A percentile compares a stretch with the other conserved stretches of the same genome.
These are phyloP conservation scores for Psilocybe subaeruginosa DNA, from an alignment of 768 basidiomycete species.

Conservation along the genomic window DNA sequence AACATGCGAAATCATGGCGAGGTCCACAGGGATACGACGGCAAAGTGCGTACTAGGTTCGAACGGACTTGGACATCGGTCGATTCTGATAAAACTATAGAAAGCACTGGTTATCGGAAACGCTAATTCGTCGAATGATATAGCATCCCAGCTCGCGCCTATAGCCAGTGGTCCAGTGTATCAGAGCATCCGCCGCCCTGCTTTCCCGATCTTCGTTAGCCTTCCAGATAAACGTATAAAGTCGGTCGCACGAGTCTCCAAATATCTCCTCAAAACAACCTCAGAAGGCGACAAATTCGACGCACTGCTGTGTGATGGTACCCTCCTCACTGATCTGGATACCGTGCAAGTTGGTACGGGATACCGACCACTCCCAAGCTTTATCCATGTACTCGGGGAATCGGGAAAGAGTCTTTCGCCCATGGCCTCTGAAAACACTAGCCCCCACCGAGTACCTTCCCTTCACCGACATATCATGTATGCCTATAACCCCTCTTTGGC, in stretches of 20 bases:
- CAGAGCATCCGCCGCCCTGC: conserved; percentile 48
- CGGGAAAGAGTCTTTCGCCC: conserved; percentile 19
- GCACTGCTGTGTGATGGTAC: conserved; percentile 41
- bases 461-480: conserved; percentile 49
- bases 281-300: conserved; percentile 30
- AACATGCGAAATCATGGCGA: conserved; percentile 46
- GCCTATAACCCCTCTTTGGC: conserved; percentile 48
- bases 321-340: conserved; percentile 42
- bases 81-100: conserved; percentile 27
- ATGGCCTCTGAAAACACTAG: conserved; percentile 29
- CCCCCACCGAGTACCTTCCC: conserved; percentile 43
- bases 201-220: conserved; percentile 38
- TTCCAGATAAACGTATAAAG: conserved; percentile 46
- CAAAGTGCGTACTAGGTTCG: conserved; percentile 30
- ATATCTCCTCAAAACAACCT: conserved; percentile 24
- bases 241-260: conserved; percentile 43
- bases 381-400: conserved; percentile 36
- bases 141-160: conserved; percentile 43
- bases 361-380: conserved; percentile 45
- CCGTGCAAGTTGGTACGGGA: conserved; percentile 49
- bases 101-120: conserved; percentile 49
- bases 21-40: conserved; percentile 40
- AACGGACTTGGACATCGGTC: neutral
- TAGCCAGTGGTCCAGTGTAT: conserved; percentile 43
- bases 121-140: conserved; percentile 61